Evolutionary conservation across 345 rosid species (phyloP), one percentile per base, ranked within the genome.

Genomic region (Lepidium aucheri): DNA sequence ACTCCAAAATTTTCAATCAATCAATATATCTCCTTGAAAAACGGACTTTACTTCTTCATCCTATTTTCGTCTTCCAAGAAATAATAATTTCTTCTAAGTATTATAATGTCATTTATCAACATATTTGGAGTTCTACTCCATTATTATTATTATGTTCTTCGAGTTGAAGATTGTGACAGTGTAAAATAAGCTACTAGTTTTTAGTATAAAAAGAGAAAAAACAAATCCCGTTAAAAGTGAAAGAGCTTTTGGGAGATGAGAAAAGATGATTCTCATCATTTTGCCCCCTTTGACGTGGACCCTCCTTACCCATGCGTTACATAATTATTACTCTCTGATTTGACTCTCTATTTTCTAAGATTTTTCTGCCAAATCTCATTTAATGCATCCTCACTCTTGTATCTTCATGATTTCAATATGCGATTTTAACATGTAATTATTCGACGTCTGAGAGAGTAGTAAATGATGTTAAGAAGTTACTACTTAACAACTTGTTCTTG

Each of bases 261-360:
- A 73, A 73, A 73, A 73, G 62, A 65, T 73, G 56, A 26, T 42
- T 40, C 56, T 65, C 72, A 73, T 73, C 76, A 73, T 65, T 73
- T 73, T 73, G 72, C 35, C 67, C 67, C 76, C 76, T 73, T 9
- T 65, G 72, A 57, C 43, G 76, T 73, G 76, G 76, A 65, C 67
- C 56, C 71, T 59, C 12, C 7, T 42, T 67, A 73, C 72, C 72
- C 76, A 73, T 73, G 76, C 76, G 72, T 52, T 73, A 34, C 76
- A 32, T 26, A 58, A 30, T 72, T 64, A 72, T 63, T 72, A 72
- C 76, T 49, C 60, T 58, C 55, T 71, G 69, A 71, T 71, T 63
- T 71, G 69, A 71, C 64, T 46, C 40, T 71, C 63, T 11, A 4
- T 1, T n/a, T 59, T 51, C 39, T 6, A 33, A 0, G 5, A 4